These are phyloP conservation scores for Syzygium aromaticum DNA, from an alignment of 345 rosid genomes.

Conservation along the genomic window DNA sequence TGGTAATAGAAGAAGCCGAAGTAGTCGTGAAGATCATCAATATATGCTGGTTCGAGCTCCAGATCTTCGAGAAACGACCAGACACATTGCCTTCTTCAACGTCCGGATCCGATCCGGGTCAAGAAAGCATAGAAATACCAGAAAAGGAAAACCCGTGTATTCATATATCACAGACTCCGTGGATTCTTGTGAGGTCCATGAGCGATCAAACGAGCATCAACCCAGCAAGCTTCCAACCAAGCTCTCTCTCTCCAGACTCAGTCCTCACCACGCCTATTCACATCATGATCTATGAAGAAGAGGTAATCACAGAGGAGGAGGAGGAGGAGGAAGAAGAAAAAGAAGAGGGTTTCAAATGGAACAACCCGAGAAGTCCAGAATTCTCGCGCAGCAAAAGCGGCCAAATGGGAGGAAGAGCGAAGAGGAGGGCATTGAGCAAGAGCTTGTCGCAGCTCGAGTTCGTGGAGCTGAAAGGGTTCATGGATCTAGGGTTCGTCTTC, in stretches of 20 bases:
- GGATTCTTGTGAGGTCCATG: constrained; percentile 30
- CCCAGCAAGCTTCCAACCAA: constrained; percentile 2
- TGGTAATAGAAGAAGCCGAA: constrained; percentile 20
- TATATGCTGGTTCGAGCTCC: constrained; percentile 38
- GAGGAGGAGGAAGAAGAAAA: neutral
- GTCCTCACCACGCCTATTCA: constrained; percentile 22
- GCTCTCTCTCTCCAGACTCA: constrained; percentile 34
- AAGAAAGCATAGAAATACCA: constrained; percentile 10
- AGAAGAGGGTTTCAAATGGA: neutral
- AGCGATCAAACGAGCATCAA: constrained; percentile 34
- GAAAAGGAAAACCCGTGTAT: constrained; percentile 8
- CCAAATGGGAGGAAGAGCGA: constrained; percentile 1
- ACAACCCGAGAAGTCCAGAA: neutral
- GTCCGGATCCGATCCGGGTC: constrained; percentile 5
- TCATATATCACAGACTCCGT: constrained; percentile 2
- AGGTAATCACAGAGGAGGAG: neutral
- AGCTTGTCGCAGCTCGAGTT: constrained; percentile 63
- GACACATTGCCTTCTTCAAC: neutral
- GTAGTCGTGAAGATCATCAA: constrained; percentile 29
- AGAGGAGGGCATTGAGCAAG: constrained; percentile 27
- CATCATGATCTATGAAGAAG: constrained; percentile 7
- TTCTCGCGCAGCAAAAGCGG: neutral
- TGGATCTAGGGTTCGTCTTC: constrained; percentile 87
- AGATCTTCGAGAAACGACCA: constrained; percentile 24
- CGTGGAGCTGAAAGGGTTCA: constrained; percentile 73